A percentile compares a stretch with the other conserved stretches of the same genome.
Conservation (phyloP, 148 eudicot genomes). For the Camellia lanceoleosa region DNA sequence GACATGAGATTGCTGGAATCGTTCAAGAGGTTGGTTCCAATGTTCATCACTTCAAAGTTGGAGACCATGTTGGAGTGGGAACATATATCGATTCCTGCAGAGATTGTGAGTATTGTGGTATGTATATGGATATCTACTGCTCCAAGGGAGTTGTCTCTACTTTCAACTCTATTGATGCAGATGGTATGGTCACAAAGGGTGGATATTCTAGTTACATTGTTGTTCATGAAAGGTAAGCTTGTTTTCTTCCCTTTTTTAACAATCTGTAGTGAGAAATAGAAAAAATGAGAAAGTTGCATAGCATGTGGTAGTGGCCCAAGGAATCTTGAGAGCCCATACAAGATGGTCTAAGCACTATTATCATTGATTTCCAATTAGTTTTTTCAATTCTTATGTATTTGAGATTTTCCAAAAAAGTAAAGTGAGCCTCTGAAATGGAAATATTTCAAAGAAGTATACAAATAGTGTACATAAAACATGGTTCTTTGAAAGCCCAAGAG, state of each 20-base stretch:
- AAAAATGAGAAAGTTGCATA: too few species aligned
- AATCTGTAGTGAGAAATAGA: neutral
- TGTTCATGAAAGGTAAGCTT: conserved; percentile 25
- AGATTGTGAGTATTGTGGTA: conserved; percentile 31
- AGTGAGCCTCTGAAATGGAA: too few species aligned
- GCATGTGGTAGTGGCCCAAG: too few species aligned
- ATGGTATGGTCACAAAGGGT: conserved; percentile 36
- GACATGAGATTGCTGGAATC: conserved; percentile 48
- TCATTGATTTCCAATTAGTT: too few species aligned
- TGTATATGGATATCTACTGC: conserved; percentile 34
- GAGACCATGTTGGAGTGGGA: conserved; percentile 37
- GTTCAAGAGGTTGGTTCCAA: conserved; percentile 45
- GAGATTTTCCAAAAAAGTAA: too few species aligned
- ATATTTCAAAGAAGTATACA: too few species aligned
- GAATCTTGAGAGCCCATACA: too few species aligned
- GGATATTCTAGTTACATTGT: conserved; percentile 43
- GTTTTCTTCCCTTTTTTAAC: neutral
- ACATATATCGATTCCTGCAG: conserved; percentile 42
- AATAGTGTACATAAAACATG: too few species aligned
- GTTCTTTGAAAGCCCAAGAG: too few species aligned
- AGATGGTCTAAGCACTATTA: too few species aligned
- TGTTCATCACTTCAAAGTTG: conserved; percentile 38
- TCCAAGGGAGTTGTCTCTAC: conserved; percentile 14
- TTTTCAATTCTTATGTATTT: too few species aligned
- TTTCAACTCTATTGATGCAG: conserved; percentile 22